Percentiles rank a stretch among this genome's conserved stretches.
phyloP scores from a whole-genome alignment of 78 protist species.

The Dictyostelium capitatum region DNA sequence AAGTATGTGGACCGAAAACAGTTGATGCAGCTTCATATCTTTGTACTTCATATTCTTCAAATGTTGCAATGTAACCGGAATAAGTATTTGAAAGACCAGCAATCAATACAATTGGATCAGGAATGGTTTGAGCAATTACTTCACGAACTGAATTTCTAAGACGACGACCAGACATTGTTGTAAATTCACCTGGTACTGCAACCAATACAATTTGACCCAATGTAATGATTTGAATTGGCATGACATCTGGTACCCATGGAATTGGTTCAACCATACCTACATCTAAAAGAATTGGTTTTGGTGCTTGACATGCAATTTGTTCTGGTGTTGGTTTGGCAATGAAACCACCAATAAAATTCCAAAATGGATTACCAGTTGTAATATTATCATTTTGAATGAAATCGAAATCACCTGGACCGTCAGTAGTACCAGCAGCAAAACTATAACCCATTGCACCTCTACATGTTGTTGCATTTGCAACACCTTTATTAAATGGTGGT shows the following conservation, averaged over 20 bases:
- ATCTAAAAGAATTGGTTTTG: slow-evolving; percentile 89
- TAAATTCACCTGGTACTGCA: slow-evolving; percentile 90
- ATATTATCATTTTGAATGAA: slow-evolving; percentile 84
- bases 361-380: slow-evolving; percentile 79
- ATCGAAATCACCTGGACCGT: slow-evolving; percentile 91
- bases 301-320: slow-evolving; percentile 84
- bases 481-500: slow-evolving; percentile 23
- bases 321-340: slow-evolving; percentile 80
- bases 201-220: slow-evolving; percentile 82
- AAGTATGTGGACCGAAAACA: slow-evolving; percentile 85
- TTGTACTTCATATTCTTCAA: slow-evolving; percentile 85
- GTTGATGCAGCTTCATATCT: slow-evolving; percentile 91
- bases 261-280: slow-evolving; percentile 79
- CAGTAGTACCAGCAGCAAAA: slow-evolving; percentile 92
- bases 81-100: slow-evolving; percentile 87
- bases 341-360: slow-evolving; percentile 76
- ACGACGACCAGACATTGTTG: slow-evolving; percentile 92
- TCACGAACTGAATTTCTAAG: slow-evolving; percentile 67
- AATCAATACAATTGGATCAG: slow-evolving; percentile 74
- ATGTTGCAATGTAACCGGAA: slow-evolving; percentile 85
- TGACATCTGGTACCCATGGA: slow-evolving; percentile 77
- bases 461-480: slow-evolving; percentile 68
- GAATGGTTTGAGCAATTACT: slow-evolving; percentile 24
- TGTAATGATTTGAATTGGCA: slow-evolving; percentile 84
- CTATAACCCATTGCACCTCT: slow-evolving; percentile 87